Conservation (phyloP, 495 filamentous ascomycete species). For the Neurospora sp. region DNA sequence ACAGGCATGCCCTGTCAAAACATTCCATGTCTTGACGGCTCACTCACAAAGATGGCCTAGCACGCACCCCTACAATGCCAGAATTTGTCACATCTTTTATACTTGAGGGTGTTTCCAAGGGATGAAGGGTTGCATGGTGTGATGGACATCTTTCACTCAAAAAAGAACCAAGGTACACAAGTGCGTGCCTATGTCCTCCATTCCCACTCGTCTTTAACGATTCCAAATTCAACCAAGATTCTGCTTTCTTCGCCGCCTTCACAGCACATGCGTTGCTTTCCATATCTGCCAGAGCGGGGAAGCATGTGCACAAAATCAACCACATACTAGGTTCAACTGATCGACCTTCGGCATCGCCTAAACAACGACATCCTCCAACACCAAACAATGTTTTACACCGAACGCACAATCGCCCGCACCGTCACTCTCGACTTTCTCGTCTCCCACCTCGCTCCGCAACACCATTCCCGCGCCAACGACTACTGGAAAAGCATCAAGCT, state of each 20-base stretch:
- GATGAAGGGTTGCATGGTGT: neutral
- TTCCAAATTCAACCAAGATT: neutral
- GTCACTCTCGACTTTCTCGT: slow-evolving; percentile 62
- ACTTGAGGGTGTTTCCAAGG: neutral
- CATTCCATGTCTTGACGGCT: neutral
- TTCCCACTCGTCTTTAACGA: neutral
- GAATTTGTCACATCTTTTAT: neutral
- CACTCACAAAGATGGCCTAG: neutral
- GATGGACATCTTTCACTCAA: neutral
- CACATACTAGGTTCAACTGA: neutral
- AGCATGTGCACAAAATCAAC: neutral
- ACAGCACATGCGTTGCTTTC: neutral
- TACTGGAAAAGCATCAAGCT: slow-evolving; percentile 89
- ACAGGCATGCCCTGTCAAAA: neutral
- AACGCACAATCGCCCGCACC: neutral
- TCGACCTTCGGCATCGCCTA: neutral
- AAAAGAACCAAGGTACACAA: neutral
- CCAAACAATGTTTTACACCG: neutral
- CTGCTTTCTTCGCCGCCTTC: neutral
- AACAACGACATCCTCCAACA: neutral
- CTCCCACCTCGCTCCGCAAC: slow-evolving; percentile 36
- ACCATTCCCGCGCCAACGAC: neutral
- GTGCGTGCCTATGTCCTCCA: neutral
- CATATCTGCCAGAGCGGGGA: neutral
- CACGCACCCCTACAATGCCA: neutral